phyloP scores from a whole-genome alignment of 768 basidiomycete genomes.

The Kwoniella dendrophila region DNA sequence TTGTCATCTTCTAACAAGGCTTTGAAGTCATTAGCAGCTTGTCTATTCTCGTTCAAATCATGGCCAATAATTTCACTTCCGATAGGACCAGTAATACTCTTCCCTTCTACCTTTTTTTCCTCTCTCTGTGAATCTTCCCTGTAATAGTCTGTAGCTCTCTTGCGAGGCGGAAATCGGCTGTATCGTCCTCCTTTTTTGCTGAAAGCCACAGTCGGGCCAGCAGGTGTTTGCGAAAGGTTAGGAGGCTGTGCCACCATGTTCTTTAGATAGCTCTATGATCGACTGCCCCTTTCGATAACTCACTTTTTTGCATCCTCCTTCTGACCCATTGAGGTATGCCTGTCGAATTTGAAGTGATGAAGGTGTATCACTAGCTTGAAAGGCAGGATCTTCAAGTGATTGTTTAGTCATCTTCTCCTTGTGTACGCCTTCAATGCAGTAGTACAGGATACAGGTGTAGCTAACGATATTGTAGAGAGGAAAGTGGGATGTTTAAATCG shows the following conservation, averaged over 20 bases:
- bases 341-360: constrained; percentile 5
- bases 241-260: no score
- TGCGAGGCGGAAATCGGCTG: background rate
- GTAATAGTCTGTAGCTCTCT: no score
- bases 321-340: background rate
- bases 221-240: no score
- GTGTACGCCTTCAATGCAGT: background rate
- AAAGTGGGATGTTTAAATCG: no score
- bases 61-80: constrained; percentile 16
- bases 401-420: background rate
- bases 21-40: constrained; percentile 11
- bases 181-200: background rate
- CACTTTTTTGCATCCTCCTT: background rate
- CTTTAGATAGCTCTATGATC: no score
- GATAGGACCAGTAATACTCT: no score
- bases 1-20: background rate
- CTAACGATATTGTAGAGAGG: no score
- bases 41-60: constrained; percentile 1
- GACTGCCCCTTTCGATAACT: background rate
- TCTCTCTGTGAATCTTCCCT: no score
- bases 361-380: background rate
- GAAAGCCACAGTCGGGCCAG: background rate
- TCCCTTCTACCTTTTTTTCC: no score
- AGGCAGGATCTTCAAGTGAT: constrained; percentile 1
- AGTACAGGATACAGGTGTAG: background rate